phyloP scores from a whole-genome alignment of 2,329 filamentous ascomycete genomes.

The Sarocladiaceae sp. region DNA sequence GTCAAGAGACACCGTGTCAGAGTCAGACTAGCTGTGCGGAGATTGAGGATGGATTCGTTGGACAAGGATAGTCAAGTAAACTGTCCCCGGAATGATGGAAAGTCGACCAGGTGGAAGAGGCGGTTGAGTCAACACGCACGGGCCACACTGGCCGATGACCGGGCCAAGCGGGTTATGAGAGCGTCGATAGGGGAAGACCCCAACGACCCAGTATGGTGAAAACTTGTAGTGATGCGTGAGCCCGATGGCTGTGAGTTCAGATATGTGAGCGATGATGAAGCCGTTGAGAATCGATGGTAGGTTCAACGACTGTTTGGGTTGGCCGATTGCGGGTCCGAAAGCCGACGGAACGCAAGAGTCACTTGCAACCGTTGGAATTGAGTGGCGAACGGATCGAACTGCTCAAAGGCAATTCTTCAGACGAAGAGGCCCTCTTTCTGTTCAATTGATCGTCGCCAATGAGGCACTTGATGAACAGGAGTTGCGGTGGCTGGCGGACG shows the following conservation, averaged over 20 bases:
- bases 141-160: constrained; percentile 5
- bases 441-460: background rate
- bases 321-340: no score
- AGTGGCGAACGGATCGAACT: background rate
- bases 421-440: background rate
- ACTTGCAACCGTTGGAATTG: constrained; percentile 4
- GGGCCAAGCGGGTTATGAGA: background rate
- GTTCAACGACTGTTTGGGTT: no score
- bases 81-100: background rate
- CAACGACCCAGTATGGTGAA: constrained; percentile 19
- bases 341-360: background rate
- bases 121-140: constrained; percentile 5
- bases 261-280: background rate
- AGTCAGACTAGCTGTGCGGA: background rate
- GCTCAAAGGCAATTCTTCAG: constrained; percentile 1
- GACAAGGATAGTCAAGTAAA: constrained; percentile 3
- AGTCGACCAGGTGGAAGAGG: constrained; percentile 5
- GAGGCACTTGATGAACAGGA: background rate
- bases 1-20: background rate
- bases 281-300: constrained; percentile 1
- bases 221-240: constrained; percentile 11
- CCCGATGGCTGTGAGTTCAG: constrained; percentile 1
- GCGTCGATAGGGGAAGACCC: constrained; percentile 17
- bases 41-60: background rate
- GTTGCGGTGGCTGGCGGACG: background rate